Evolutionary conservation across 1,284 basidiomycete species (phyloP).

Genomic region (Blastosporella zonata): DNA sequence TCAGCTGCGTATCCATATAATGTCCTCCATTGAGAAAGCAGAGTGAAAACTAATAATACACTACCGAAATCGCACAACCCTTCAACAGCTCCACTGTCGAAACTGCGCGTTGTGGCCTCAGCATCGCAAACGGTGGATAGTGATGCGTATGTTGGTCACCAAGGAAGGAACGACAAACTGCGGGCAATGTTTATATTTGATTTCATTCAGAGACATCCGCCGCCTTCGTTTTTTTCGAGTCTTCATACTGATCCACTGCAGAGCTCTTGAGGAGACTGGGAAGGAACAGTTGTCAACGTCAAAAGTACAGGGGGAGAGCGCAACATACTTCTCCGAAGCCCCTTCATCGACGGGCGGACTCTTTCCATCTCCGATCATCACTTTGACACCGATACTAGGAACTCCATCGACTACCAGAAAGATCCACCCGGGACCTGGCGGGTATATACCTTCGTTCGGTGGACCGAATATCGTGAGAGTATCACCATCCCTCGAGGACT

Average conservation of each 20-base stretch:
- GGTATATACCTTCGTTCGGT: conserved; percentile 63
- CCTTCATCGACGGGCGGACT: conserved; percentile 54
- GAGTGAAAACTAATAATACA: too few relatives aligned
- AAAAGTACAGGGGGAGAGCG: neutral
- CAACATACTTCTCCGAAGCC: conserved; percentile 54
- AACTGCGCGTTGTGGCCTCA: too few relatives aligned
- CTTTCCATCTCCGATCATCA: conserved; percentile 69
- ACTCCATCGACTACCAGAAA: conserved; percentile 68
- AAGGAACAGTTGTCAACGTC: neutral
- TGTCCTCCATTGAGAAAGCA: too few relatives aligned
- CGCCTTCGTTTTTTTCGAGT: conserved; percentile 23
- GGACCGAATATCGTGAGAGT: conserved; percentile 54
- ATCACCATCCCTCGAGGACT: conserved; percentile 31
- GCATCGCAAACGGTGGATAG: too few relatives aligned
- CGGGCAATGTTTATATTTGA: too few relatives aligned
- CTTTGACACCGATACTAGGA: conserved; percentile 61
- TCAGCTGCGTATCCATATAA: too few relatives aligned
- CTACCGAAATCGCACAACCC: too few relatives aligned
- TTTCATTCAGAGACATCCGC: conserved; percentile 19
- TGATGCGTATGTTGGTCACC: too few relatives aligned
- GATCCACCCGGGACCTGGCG: conserved; percentile 80
- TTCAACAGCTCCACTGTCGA: too few relatives aligned
- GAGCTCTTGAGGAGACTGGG: conserved; percentile 39
- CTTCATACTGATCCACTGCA: conserved; percentile 51
- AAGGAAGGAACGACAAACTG: too few relatives aligned